Conservation (phyloP, 768 basidiomycete genomes). For the Lanmaoa pseudosensibilis region DNA sequence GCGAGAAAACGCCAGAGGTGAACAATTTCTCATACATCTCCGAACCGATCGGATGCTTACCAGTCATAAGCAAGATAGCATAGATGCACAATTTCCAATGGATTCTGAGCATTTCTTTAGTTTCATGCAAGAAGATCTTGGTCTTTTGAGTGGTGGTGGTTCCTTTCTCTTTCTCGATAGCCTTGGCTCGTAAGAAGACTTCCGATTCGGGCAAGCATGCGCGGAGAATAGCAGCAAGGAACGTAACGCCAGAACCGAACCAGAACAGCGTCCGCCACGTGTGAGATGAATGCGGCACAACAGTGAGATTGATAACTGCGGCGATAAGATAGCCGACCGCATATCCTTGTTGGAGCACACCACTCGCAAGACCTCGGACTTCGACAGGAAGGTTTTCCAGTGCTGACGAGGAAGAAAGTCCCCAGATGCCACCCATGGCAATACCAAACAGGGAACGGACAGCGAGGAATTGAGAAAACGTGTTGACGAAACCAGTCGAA, state of each 20-base stretch:
- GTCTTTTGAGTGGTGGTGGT: slow-evolving; percentile 51
- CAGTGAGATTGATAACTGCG: slow-evolving; percentile 74
- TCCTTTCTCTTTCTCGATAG: slow-evolving; percentile 45
- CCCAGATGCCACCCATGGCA: slow-evolving; percentile 91
- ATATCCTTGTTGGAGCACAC: slow-evolving; percentile 87
- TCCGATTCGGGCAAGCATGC: slow-evolving; percentile 74
- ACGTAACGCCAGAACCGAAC: slow-evolving; percentile 67
- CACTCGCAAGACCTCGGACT: slow-evolving; percentile 80
- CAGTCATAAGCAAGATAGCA: slow-evolving; percentile 78
- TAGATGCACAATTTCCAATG: slow-evolving; percentile 88
- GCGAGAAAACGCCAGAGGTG: background rate
- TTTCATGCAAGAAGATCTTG: slow-evolving; percentile 69
- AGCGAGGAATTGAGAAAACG: slow-evolving; percentile 76
- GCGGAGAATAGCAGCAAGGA: slow-evolving; percentile 68
- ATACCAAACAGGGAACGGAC: slow-evolving; percentile 83
- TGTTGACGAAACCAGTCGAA: slow-evolving; percentile 77
- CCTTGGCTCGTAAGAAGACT: slow-evolving; percentile 67
- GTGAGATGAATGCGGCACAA: slow-evolving; percentile 39
- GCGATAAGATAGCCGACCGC: slow-evolving; percentile 85
- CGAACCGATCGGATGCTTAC: slow-evolving; percentile 18
- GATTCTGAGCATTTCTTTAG: slow-evolving; percentile 68
- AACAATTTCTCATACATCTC: background rate
- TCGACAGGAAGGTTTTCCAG: slow-evolving; percentile 90
- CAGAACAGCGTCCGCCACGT: slow-evolving; percentile 84
- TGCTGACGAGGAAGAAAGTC: slow-evolving; percentile 74